A percentile compares a stretch with the other conserved stretches of the same genome.
Evolutionary conservation across 192 early-diverging fungal species (phyloP).

Genomic region (Mortierella alpina): DNA sequence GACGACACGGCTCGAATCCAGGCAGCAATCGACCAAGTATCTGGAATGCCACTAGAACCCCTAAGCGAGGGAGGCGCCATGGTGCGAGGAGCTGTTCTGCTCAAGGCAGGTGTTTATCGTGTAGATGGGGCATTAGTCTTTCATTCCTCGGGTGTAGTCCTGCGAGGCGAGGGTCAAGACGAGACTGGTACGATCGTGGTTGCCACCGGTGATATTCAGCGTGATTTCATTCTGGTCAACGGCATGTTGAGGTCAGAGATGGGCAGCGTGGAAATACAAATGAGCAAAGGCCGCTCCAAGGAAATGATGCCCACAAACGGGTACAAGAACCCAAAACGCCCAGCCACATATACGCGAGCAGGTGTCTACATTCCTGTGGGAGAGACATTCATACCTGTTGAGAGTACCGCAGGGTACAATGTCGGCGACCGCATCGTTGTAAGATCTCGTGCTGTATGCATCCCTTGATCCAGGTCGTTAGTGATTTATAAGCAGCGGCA

Average conservation of each 20-base stretch:
- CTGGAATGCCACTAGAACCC: constrained; percentile 13
- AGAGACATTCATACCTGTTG: constrained; percentile 28
- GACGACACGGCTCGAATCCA: constrained; percentile 46
- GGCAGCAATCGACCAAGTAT: constrained; percentile 33
- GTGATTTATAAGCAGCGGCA: neutral
- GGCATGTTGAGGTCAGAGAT: constrained; percentile 45
- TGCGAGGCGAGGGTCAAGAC: constrained; percentile 48
- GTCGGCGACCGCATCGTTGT: constrained; percentile 50
- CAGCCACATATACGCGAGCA: constrained; percentile 23
- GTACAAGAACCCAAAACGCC: neutral
- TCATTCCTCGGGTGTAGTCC: constrained; percentile 36
- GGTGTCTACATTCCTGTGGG: constrained; percentile 29
- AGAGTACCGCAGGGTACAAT: constrained; percentile 31
- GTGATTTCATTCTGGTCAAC: constrained; percentile 47
- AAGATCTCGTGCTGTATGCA: neutral
- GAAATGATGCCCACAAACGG: constrained; percentile 44
- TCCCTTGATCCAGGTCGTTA: neutral
- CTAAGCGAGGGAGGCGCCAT: constrained; percentile 32
- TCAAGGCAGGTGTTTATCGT: constrained; percentile 45
- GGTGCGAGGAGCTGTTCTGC: constrained; percentile 35
- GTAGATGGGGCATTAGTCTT: constrained; percentile 40
- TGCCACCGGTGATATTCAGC: constrained; percentile 46
- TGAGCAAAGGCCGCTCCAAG: constrained; percentile 22
- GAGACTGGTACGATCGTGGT: constrained; percentile 34
- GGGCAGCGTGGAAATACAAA: constrained; percentile 36